Conservation (phyloP, 2,329 filamentous ascomycete genomes). For the Colletotrichum tropicicola region DNA sequence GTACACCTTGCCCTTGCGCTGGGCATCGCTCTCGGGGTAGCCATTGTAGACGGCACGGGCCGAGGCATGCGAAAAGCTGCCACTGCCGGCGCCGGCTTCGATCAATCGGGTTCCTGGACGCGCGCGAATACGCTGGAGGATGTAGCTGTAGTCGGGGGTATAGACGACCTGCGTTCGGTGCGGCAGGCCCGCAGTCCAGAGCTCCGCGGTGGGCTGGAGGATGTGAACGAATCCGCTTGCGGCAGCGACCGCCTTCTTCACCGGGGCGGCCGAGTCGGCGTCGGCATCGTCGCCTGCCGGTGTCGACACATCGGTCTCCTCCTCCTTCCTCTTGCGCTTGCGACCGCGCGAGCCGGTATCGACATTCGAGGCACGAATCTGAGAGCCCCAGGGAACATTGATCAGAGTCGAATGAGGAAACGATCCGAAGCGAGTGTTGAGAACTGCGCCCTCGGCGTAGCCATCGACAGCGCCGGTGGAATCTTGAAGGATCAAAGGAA, state of each 20-base stretch:
- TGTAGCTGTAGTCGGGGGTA: constrained; percentile 86
- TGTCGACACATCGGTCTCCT: constrained; percentile 42
- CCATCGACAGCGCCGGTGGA: constrained; percentile 72
- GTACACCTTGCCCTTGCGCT: constrained; percentile 74
- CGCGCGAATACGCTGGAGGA: constrained; percentile 79
- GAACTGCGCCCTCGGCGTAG: constrained; percentile 79
- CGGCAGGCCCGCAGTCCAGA: constrained; percentile 83
- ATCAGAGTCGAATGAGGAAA: constrained; percentile 84
- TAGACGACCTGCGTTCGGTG: constrained; percentile 89
- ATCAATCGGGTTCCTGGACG: constrained; percentile 78
- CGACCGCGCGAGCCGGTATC: constrained; percentile 90
- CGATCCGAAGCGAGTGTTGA: constrained; percentile 94
- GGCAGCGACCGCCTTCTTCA: constrained; percentile 62
- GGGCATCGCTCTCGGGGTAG: constrained; percentile 57
- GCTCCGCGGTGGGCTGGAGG: constrained; percentile 80
- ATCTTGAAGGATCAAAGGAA: constrained; percentile 76
- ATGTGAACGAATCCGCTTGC: constrained; percentile 80
- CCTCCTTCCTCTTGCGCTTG: constrained; percentile 65
- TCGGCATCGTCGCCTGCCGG: constrained; percentile 43
- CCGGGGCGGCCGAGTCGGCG: constrained; percentile 40
- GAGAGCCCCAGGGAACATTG: constrained; percentile 86
- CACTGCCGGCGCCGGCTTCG: constrained; percentile 83
- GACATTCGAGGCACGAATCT: constrained; percentile 88
- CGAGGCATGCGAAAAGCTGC: constrained; percentile 84
- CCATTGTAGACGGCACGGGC: constrained; percentile 80